Percentiles rank a stretch among this genome's conserved stretches.
phyloP scores from a whole-genome alignment of 2,329 filamentous ascomycete genomes.

The Monosporascus cannonballus region DNA sequence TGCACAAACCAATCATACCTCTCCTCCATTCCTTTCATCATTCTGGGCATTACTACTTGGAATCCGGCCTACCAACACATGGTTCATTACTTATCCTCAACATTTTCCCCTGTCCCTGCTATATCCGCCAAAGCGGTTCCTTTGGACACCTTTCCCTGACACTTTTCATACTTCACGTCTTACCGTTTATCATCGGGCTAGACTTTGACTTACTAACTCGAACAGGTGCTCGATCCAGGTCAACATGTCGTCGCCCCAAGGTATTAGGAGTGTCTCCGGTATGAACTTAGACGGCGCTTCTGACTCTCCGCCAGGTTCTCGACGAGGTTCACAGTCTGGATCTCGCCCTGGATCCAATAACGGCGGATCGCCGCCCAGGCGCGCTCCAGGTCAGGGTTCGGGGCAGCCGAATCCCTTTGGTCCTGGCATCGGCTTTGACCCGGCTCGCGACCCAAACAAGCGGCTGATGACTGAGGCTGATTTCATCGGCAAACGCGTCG shows the following conservation, averaged over 20 bases:
- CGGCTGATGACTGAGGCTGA: constrained; percentile 20
- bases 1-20: too few relatives aligned
- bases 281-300: constrained; percentile 16
- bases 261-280: constrained; percentile 6
- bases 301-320: constrained; percentile 10
- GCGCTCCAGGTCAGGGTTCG: not conserved
- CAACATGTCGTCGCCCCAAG: not conserved
- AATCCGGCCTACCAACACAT: too few relatives aligned
- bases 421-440: constrained; percentile 7
- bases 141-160: too few relatives aligned
- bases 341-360: constrained; percentile 3
- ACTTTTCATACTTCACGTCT: not conserved
- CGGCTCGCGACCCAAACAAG: constrained; percentile 15
- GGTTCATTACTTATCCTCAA: too few relatives aligned
- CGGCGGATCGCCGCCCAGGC: not conserved
- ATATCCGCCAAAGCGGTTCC: not conserved
- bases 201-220: too few relatives aligned
- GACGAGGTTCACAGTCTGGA: constrained; percentile 6
- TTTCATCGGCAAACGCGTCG: constrained; percentile 41
- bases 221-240: too few relatives aligned
- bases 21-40: too few relatives aligned
- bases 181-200: not conserved
- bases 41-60: too few relatives aligned
- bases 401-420: constrained; percentile 1
- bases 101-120: too few relatives aligned